These are phyloP conservation scores for Fusarium denticulatum DNA, from an alignment of 2,329 filamentous ascomycete genomes.

Conservation along the genomic window DNA sequence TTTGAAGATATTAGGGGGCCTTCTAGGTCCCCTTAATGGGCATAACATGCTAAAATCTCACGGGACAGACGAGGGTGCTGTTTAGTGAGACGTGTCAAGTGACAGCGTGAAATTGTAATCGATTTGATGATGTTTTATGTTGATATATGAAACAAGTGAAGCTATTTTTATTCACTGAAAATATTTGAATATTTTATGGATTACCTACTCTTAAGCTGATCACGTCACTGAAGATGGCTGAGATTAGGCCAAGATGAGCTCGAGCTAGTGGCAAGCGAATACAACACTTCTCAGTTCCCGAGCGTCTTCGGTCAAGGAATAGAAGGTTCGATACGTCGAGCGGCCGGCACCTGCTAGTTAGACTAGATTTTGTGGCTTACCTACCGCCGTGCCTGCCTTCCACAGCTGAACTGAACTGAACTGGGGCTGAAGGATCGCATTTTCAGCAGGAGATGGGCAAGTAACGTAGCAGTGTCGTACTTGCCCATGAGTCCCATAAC, in stretches of 20 bases:
- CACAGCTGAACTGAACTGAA: slow-evolving; percentile 11
- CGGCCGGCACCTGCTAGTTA: background rate
- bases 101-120: background rate
- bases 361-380: slow-evolving; percentile 19
- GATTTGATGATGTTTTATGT: background rate
- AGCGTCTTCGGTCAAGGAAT: slow-evolving; percentile 22
- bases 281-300: slow-evolving; percentile 2
- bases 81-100: slow-evolving; percentile 16
- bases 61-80: background rate
- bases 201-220: background rate
- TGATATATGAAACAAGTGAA: background rate
- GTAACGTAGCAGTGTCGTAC: background rate
- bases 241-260: background rate
- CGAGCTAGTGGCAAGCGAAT: slow-evolving; percentile 26
- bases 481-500: background rate
- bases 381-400: slow-evolving; percentile 2
- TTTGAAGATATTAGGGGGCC: background rate
- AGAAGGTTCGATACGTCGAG: slow-evolving; percentile 15
- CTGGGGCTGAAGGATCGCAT: slow-evolving; percentile 22
- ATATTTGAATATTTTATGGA: background rate
- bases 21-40: background rate
- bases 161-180: background rate
- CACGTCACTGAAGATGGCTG: background rate
- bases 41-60: slow-evolving; percentile 23
- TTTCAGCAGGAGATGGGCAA: background rate